Evolutionary conservation across 768 basidiomycete genomes (phyloP).

Genomic region (Russula emetica): DNA sequence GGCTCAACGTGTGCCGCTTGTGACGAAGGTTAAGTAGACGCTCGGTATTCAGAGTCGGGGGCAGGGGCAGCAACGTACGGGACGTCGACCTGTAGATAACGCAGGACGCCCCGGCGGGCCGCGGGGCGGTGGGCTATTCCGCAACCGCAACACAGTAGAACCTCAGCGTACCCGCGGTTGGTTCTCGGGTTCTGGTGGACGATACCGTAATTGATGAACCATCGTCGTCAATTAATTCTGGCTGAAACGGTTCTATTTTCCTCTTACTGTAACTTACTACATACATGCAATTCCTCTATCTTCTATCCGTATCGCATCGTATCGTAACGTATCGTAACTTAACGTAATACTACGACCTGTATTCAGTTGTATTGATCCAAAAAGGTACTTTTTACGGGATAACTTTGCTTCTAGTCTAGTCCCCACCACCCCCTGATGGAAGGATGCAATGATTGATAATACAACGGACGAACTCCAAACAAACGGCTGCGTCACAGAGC

Average conservation of each 20-base stretch:
- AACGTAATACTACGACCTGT: background rate
- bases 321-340: background rate
- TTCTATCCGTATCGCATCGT: background rate
- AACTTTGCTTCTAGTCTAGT: background rate
- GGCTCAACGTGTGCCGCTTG: conserved; percentile 43
- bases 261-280: too few relatives aligned
- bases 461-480: background rate
- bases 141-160: too few relatives aligned
- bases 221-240: background rate
- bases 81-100: too few relatives aligned
- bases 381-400: background rate
- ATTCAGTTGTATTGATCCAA: background rate
- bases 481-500: background rate
- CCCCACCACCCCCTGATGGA: conserved; percentile 1
- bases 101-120: too few relatives aligned
- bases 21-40: conserved; percentile 49
- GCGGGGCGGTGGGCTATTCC: too few relatives aligned
- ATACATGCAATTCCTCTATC: background rate
- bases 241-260: too few relatives aligned
- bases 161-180: background rate
- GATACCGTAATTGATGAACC: background rate
- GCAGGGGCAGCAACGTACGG: too few relatives aligned
- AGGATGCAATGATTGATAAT: background rate
- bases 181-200: background rate
- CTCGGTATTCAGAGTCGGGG: conserved; percentile 45